A percentile compares a stretch with the other conserved stretches of the same genome.
phyloP scores from a whole-genome alignment of 2,329 filamentous ascomycete species.

The Domatiomyces globalis region DNA sequence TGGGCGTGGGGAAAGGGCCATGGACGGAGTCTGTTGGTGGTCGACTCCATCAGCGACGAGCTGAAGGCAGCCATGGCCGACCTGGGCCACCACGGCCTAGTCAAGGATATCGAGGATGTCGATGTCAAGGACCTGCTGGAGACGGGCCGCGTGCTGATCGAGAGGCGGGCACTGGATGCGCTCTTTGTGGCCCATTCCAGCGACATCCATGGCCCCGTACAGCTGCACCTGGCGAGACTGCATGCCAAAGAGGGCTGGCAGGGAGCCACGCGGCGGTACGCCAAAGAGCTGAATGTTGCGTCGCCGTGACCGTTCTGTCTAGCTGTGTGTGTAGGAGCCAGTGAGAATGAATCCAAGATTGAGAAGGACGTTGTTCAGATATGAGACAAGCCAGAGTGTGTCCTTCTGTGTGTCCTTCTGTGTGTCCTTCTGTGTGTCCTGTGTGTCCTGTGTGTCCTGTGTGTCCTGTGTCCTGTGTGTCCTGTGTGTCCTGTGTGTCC shows the following conservation, averaged over 20 bases:
- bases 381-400: too few species aligned
- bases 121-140: slow-evolving; percentile 92
- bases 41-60: slow-evolving; percentile 25
- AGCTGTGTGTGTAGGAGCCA: too few species aligned
- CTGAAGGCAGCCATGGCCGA: slow-evolving; percentile 41
- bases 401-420: too few species aligned
- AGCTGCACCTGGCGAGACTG: background rate
- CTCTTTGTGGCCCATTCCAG: slow-evolving; percentile 2
- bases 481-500: too few species aligned
- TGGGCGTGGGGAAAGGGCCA: slow-evolving; percentile 55
- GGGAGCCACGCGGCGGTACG: background rate
- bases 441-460: too few species aligned
- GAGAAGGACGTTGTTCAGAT: too few species aligned
- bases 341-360: too few species aligned
- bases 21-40: slow-evolving; percentile 65
- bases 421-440: too few species aligned
- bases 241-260: background rate
- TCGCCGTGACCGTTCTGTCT: background rate
- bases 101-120: slow-evolving; percentile 59
- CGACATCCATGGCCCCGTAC: background rate
- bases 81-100: slow-evolving; percentile 52
- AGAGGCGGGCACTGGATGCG: slow-evolving; percentile 61
- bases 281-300: background rate
- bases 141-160: slow-evolving; percentile 70
- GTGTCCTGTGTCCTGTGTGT: too few species aligned